Base-by-base conservation (phyloP, 495 filamentous ascomycete species). In the Podospora pseudopauciseta region DNA sequence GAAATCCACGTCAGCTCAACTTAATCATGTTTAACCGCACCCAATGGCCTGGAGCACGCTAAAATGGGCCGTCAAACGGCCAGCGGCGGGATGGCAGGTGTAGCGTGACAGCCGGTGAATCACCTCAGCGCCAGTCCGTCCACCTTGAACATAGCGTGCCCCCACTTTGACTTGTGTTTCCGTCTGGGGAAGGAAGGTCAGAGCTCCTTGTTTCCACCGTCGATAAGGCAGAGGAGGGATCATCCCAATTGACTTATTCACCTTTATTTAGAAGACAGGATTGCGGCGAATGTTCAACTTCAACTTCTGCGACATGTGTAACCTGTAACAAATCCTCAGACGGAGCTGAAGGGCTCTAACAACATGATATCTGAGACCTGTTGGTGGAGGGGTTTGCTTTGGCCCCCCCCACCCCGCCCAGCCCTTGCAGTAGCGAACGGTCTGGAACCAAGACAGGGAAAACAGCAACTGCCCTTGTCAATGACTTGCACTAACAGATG, bases 301-400 rank as follows among this genome's bases (percentile, higher is more conserved):
- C 23, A 23, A 23, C 23, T 20, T 59, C 56, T 59, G 56, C 56
- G 56, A 59, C 56, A 59, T 59, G 56, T 59, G 56, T 9, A 59
- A 59, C 56, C 19, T 23, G 26, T 5, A 59, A 23, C 19, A 59
- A 59, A 20, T 59, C 39, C 39, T 49, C 39, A 49, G 39, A 49
- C 39, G 15, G 15, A 1, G 23, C 23, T 23, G 23, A 23, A 23
- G 23, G 23, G 23, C 39, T 49, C 15, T 16, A 11, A 11, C 39
- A 49, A 49, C 6, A 49, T 7, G 30, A 6, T 32, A 32, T 32
- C 30, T 32, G 30, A 32, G 30, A 32, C 4, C 30, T 32, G 3
- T 32, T 32, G 6, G 30, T 32, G 30, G 30, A 32, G 30, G 30
- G 30, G 30, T 23, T 23, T 23, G 39, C 39, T 49, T 49, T 49